A percentile compares a stretch with the other conserved stretches of the same genome.
These are phyloP conservation scores for Penicillium maclennaniae DNA, from an alignment of 495 filamentous ascomycete species.

Conservation along the genomic window DNA sequence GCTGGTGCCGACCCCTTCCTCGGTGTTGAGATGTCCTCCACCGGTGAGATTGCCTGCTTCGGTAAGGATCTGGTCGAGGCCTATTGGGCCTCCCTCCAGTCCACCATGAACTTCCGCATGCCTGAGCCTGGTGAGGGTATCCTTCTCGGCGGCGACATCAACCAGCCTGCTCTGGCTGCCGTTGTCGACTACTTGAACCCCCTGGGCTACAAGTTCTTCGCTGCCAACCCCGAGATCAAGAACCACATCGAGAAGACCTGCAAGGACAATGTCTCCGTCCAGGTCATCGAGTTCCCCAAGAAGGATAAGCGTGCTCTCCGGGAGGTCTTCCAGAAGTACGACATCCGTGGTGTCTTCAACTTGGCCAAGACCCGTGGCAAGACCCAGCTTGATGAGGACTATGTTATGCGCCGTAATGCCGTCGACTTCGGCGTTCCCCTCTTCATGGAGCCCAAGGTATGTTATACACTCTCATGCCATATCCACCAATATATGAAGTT, in stretches of 20 bases:
- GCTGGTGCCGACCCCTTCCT: constrained; percentile 97
- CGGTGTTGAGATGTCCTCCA: constrained; percentile 95
- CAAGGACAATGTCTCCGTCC: constrained; percentile 65
- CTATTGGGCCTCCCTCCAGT: constrained; percentile 95
- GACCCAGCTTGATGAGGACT: constrained; percentile 86
- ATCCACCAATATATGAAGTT: background rate
- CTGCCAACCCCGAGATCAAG: constrained; percentile 77
- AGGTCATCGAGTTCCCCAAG: constrained; percentile 96
- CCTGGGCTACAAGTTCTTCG: constrained; percentile 90
- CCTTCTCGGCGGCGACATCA: constrained; percentile 82
- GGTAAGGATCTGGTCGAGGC: constrained; percentile 93
- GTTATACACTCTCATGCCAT: constrained; percentile 19
- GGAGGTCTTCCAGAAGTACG: constrained; percentile 95
- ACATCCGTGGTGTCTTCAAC: constrained; percentile 95
- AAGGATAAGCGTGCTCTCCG: constrained; percentile 91
- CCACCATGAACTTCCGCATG: constrained; percentile 98
- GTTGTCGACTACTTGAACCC: constrained; percentile 83
- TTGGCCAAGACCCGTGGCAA: constrained; percentile 79
- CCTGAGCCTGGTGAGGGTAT: constrained; percentile 91
- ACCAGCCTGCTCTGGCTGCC: constrained; percentile 58
- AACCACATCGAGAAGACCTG: constrained; percentile 67
- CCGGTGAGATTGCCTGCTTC: constrained; percentile 98
- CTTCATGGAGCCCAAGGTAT: constrained; percentile 98
- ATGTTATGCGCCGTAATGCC: constrained; percentile 96
- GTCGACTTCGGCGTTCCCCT: constrained; percentile 97